Conservation (phyloP, 2,329 filamentous ascomycete genomes). For the Tympanopsis confertula region DNA sequence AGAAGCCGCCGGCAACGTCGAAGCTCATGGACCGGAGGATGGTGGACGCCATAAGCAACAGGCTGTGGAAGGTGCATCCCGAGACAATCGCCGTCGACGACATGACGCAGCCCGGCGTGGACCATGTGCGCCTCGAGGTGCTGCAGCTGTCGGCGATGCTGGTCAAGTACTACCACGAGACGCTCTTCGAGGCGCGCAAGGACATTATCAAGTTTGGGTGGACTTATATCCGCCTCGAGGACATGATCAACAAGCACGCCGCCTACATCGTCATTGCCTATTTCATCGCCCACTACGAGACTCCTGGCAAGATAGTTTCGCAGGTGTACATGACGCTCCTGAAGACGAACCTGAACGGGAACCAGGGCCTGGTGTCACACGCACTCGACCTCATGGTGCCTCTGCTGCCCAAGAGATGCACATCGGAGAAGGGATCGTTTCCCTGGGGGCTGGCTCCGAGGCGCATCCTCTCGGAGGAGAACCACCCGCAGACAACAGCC, state of each 20-base stretch:
- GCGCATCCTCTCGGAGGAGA: constrained; percentile 86
- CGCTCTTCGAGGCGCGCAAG: constrained; percentile 83
- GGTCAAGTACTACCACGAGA: constrained; percentile 84
- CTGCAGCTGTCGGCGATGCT: constrained; percentile 88
- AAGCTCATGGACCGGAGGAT: constrained; percentile 75
- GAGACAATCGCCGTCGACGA: constrained; percentile 69
- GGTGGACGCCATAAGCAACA: constrained; percentile 80
- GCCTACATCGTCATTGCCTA: constrained; percentile 95
- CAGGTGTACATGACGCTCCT: constrained; percentile 89
- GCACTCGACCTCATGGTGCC: constrained; percentile 88
- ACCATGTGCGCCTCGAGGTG: constrained; percentile 91
- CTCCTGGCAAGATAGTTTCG: constrained; percentile 85
- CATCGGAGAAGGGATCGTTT: constrained; percentile 60
- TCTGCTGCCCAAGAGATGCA: constrained; percentile 76
- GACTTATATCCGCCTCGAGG: constrained; percentile 96
- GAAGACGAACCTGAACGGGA: constrained; percentile 89
- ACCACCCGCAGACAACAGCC: constrained; percentile 87
- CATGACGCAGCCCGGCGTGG: constrained; percentile 71
- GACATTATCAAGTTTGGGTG: constrained; percentile 99
- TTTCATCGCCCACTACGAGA: constrained; percentile 95
- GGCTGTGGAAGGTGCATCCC: constrained; percentile 84
- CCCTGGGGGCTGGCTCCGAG: constrained; percentile 84
- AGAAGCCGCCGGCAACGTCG: constrained; percentile 32
- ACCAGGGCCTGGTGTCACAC: constrained; percentile 80
- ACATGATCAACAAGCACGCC: constrained; percentile 97